phyloP scores from a whole-genome alignment of 208 protist genomes.

The Trypanosoma avium region DNA sequence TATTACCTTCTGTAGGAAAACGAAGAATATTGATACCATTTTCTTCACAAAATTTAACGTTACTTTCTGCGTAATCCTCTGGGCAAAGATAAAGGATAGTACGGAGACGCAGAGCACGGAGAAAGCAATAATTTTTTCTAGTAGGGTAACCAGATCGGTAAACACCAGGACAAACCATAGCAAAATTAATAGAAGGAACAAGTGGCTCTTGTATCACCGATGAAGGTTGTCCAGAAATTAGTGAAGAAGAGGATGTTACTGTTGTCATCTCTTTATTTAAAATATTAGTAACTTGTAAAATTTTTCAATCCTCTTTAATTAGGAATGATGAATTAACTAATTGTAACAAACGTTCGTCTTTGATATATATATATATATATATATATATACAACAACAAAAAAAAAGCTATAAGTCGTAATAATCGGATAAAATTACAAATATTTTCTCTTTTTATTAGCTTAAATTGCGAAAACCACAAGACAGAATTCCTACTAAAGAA shows the following conservation, averaged over 20 bases:
- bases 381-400: too few species aligned
- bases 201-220: slow-evolving; percentile 49
- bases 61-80: slow-evolving; percentile 92
- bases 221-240: background rate
- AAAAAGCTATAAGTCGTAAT: too few species aligned
- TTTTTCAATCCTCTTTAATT: too few species aligned
- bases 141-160: slow-evolving; percentile 97
- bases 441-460: too few species aligned
- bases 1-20: slow-evolving; percentile 96
- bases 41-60: slow-evolving; percentile 93
- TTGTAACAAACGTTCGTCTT: too few species aligned
- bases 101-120: slow-evolving; percentile 92
- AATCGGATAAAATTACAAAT: too few species aligned
- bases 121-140: slow-evolving; percentile 96
- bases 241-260: slow-evolving; percentile 16
- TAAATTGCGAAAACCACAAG: too few species aligned
- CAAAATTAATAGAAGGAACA: slow-evolving; percentile 93
- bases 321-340: too few species aligned
- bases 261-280: too few species aligned
- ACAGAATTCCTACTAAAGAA: too few species aligned
- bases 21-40: slow-evolving; percentile 81
- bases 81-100: slow-evolving; percentile 95
- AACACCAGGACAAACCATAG: slow-evolving; percentile 95
- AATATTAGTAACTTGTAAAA: too few species aligned
- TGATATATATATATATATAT: too few species aligned